phyloP scores from a whole-genome alignment of 768 basidiomycete genomes.

The Pleurotus tuoliensis region DNA sequence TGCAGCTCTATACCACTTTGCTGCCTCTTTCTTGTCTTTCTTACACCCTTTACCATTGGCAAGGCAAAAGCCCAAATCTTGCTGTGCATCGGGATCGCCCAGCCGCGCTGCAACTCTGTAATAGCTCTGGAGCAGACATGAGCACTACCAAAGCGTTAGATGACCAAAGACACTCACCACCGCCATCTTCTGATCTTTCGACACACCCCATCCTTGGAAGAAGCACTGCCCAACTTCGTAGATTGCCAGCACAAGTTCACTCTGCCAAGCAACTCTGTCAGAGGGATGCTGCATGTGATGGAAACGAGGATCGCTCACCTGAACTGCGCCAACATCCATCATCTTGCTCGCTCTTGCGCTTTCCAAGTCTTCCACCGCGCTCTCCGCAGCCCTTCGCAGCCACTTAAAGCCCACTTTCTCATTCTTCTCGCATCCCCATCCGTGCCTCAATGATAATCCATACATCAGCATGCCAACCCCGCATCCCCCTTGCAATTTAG shows the following conservation, averaged over 20 bases:
- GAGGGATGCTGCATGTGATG: too few species aligned
- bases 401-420: slow-evolving; percentile 79
- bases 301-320: slow-evolving; percentile 27
- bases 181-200: slow-evolving; percentile 86
- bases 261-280: slow-evolving; percentile 29
- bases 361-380: slow-evolving; percentile 74
- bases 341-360: slow-evolving; percentile 44
- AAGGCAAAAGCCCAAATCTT: slow-evolving; percentile 80
- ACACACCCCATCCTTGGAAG: slow-evolving; percentile 88
- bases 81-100: slow-evolving; percentile 85
- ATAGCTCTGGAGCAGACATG: slow-evolving; percentile 54
- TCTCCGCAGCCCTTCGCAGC: slow-evolving; percentile 79
- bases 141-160: not conserved
- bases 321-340: slow-evolving; percentile 49
- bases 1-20: slow-evolving; percentile 89
- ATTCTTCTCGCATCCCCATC: slow-evolving; percentile 83
- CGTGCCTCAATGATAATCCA: slow-evolving; percentile 80
- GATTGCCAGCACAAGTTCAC: slow-evolving; percentile 82
- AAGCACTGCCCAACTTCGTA: slow-evolving; percentile 94
- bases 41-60: slow-evolving; percentile 87
- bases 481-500: slow-evolving; percentile 72
- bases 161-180: slow-evolving; percentile 46
- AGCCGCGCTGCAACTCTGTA: slow-evolving; percentile 79
- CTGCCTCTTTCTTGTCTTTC: slow-evolving; percentile 82
- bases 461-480: slow-evolving; percentile 93